Percentiles rank a stretch among this genome's conserved stretches.
phyloP scores from a whole-genome alignment of 306 rosid species.

The Dalbergia oliveri region DNA sequence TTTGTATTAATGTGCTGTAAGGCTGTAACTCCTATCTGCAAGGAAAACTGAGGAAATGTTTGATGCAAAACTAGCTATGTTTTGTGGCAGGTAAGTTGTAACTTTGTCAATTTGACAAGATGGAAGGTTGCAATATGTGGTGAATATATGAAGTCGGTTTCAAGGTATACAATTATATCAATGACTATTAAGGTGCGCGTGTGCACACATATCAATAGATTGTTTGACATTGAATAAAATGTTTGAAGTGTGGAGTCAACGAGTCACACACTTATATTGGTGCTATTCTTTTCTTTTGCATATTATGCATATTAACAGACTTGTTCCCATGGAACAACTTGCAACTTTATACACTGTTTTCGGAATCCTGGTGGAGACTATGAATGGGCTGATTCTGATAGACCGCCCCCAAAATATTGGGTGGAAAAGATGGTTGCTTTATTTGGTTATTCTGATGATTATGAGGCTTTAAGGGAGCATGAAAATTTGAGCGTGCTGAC shows the following conservation, averaged over 20 bases:
- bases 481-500: conserved; percentile 46
- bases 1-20: conserved; percentile 35
- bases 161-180: conserved; percentile 60
- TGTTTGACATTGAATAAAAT: conserved; percentile 21
- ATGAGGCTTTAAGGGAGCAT: conserved; percentile 50
- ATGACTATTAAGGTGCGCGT: not conserved
- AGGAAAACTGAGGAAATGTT: conserved; percentile 22
- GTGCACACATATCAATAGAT: too few species aligned
- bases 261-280: conserved; percentile 23
- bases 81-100: conserved; percentile 76
- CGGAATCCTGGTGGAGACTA: conserved; percentile 95
- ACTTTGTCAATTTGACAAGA: conserved; percentile 79
- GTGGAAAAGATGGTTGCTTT: conserved; percentile 73
- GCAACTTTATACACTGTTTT: conserved; percentile 97
- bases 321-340: conserved; percentile 88
- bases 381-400: conserved; percentile 96
- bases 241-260: conserved; percentile 29
- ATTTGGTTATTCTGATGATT: conserved; percentile 77
- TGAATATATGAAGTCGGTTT: conserved; percentile 92
- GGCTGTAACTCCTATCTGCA: conserved; percentile 7
- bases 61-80: conserved; percentile 32
- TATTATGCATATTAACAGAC: conserved; percentile 63
- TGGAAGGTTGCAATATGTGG: conserved; percentile 99
- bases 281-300: conserved; percentile 33
- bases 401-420: conserved; percentile 90